Conservation (phyloP, 2,329 filamentous ascomycete species). For the Cordyceps cateniannulata region DNA sequence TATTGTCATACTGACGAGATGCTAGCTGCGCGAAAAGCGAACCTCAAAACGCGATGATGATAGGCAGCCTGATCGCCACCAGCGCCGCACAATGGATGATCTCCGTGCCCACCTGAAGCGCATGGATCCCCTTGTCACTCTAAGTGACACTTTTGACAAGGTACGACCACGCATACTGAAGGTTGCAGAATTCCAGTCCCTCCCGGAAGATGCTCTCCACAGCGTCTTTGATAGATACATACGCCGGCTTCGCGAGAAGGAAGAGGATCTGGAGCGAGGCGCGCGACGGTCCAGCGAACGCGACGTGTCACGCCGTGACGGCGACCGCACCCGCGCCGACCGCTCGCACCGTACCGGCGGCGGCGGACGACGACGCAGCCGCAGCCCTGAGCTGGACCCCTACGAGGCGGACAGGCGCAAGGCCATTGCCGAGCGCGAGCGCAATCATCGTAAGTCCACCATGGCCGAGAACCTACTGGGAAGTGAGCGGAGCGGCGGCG, state of each 20-base stretch:
- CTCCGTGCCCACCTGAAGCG: conserved; percentile 84
- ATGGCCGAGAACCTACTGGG: conserved; percentile 59
- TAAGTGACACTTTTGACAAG: conserved; percentile 82
- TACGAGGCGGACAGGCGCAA: conserved; percentile 95
- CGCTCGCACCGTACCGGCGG: conserved; percentile 54
- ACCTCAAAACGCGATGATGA: conserved; percentile 78
- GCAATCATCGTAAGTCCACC: conserved; percentile 78
- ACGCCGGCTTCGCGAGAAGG: conserved; percentile 83
- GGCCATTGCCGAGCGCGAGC: conserved; percentile 88
- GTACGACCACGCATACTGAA: conserved; percentile 74
- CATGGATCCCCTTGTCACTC: conserved; percentile 73
- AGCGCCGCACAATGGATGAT: conserved; percentile 77
- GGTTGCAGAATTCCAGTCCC: conserved; percentile 74
- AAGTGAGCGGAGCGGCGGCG: conserved; percentile 8
- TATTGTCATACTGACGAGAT: neutral
- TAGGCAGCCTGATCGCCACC: conserved; percentile 75
- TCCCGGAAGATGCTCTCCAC: conserved; percentile 77
- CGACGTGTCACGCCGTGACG: conserved; percentile 54
- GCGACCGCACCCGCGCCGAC: conserved; percentile 53
- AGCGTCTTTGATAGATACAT: conserved; percentile 88
- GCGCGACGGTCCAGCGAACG: conserved; percentile 48
- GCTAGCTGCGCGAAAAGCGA: conserved; percentile 78
- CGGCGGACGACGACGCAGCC: conserved; percentile 58
- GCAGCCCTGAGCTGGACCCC: conserved; percentile 84
- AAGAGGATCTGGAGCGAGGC: conserved; percentile 69